Evolutionary conservation across 2,329 filamentous ascomycete species (phyloP).

Genomic region (Phyllachora maydis): DNA sequence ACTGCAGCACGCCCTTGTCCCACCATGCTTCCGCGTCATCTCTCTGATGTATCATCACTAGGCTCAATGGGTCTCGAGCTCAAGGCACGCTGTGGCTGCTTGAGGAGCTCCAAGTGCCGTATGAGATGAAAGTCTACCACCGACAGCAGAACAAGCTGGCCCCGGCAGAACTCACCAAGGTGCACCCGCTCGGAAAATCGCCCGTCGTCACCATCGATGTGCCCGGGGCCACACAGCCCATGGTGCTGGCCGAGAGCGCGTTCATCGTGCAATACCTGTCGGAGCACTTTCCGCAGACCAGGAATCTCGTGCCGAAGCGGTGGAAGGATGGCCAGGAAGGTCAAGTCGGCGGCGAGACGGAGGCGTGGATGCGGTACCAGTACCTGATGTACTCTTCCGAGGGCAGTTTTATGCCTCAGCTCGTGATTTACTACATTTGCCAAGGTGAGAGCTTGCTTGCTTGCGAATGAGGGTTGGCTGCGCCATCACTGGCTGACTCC

Average conservation of each 20-base stretch:
- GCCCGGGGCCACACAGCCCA: slow-evolving; percentile 16
- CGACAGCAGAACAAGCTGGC: slow-evolving; percentile 40
- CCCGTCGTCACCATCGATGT: slow-evolving; percentile 51
- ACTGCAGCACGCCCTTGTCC: too few relatives aligned
- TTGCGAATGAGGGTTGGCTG: not conserved
- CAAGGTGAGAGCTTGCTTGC: slow-evolving; percentile 13
- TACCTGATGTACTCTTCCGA: slow-evolving; percentile 56
- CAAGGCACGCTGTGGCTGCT: slow-evolving; percentile 75
- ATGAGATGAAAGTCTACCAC: slow-evolving; percentile 64
- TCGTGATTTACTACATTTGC: slow-evolving; percentile 45
- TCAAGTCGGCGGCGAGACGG: slow-evolving; percentile 36
- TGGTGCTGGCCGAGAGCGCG: slow-evolving; percentile 63
- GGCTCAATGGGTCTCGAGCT: slow-evolving; percentile 67
- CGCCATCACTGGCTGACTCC: not conserved
- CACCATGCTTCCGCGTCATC: too few relatives aligned
- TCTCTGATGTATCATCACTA: too few relatives aligned
- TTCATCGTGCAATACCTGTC: slow-evolving; percentile 66
- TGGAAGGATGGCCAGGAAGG: slow-evolving; percentile 38
- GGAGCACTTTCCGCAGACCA: slow-evolving; percentile 33
- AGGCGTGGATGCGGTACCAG: slow-evolving; percentile 35
- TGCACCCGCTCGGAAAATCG: slow-evolving; percentile 77
- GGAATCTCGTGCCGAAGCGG: slow-evolving; percentile 25
- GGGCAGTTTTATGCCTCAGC: slow-evolving; percentile 57
- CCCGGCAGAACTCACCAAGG: slow-evolving; percentile 50
- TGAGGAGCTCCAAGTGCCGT: slow-evolving; percentile 60